A percentile compares a stretch with the other conserved stretches of the same genome.
Evolutionary conservation across 345 rosid species (phyloP).

Genomic region (Ceriops decandra): DNA sequence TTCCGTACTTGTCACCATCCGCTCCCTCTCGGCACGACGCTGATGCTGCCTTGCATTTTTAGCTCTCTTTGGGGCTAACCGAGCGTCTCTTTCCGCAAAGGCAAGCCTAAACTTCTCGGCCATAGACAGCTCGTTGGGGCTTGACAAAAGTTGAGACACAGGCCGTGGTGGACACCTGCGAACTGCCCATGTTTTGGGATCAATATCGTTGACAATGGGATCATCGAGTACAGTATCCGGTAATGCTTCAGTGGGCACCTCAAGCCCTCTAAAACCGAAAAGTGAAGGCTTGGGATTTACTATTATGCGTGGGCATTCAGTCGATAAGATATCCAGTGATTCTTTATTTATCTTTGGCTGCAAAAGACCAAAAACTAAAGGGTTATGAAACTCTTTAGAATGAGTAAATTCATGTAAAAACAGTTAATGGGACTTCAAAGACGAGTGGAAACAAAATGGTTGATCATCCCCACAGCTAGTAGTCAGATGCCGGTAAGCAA

Average conservation of each 20-base stretch:
- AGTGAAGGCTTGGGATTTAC: constrained; percentile 79
- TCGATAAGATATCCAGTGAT: constrained; percentile 48
- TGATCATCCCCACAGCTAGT: neutral
- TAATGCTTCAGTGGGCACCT: constrained; percentile 61
- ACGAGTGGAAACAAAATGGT: too few species aligned
- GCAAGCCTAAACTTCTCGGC: constrained; percentile 91
- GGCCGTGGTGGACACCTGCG: constrained; percentile 32
- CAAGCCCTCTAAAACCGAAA: constrained; percentile 41
- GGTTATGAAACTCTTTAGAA: too few species aligned
- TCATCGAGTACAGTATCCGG: constrained; percentile 56
- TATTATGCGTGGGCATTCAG: constrained; percentile 69
- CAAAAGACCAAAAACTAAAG: constrained; percentile 2
- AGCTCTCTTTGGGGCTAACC: constrained; percentile 88
- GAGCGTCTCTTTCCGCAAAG: constrained; percentile 67
- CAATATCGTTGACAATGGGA: constrained; percentile 49
- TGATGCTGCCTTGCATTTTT: constrained; percentile 83
- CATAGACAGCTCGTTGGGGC: constrained; percentile 49
- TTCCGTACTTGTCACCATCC: constrained; percentile 48
- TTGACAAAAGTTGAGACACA: constrained; percentile 19
- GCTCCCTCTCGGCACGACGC: constrained; percentile 76
- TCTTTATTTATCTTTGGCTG: constrained; percentile 74
- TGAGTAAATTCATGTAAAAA: too few species aligned
- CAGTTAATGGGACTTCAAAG: too few species aligned
- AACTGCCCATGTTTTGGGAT: constrained; percentile 60
- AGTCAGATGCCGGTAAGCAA: neutral